These are phyloP conservation scores for Camellia oleifera DNA, from an alignment of 179 eudicot species.

Conservation along the genomic window DNA sequence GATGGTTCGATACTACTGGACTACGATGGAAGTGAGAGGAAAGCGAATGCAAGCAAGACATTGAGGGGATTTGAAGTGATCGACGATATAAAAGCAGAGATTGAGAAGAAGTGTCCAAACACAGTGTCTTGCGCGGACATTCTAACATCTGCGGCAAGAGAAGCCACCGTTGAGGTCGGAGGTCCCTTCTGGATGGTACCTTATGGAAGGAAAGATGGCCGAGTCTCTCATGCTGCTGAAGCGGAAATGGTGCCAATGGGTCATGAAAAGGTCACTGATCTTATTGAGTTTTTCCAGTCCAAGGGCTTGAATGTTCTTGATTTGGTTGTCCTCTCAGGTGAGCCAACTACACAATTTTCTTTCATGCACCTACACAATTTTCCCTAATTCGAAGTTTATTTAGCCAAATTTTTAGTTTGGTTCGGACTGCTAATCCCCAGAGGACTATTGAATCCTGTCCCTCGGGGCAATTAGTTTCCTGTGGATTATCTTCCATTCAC, in stretches of 20 bases:
- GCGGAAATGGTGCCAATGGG: constrained; percentile 51
- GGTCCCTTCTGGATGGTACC: constrained; percentile 75
- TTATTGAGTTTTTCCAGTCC: constrained; percentile 66
- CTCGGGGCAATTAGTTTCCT: no score
- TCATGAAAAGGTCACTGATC: constrained; percentile 48
- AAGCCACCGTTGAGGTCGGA: constrained; percentile 56
- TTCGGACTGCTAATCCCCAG: no score
- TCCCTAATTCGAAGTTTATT: no score
- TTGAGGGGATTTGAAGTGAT: constrained; percentile 71
- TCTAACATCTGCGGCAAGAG: constrained; percentile 70
- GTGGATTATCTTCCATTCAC: no score
- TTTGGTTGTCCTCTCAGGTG: constrained; percentile 74
- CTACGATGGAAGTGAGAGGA: constrained; percentile 51
- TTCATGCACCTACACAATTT: no score
- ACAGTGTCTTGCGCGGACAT: constrained; percentile 85
- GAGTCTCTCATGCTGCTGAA: constrained; percentile 45
- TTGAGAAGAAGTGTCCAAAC: constrained; percentile 61
- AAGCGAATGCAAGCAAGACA: constrained; percentile 57
- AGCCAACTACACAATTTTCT: not conserved
- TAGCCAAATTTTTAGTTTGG: no score
- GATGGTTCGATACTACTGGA: constrained; percentile 72
- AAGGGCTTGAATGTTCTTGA: constrained; percentile 57
- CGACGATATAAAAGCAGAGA: constrained; percentile 52
- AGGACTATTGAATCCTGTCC: no score
- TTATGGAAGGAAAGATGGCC: constrained; percentile 73